These are phyloP conservation scores for Neurospora sp. DNA, from an alignment of 495 filamentous ascomycete species.

Conservation along the genomic window DNA sequence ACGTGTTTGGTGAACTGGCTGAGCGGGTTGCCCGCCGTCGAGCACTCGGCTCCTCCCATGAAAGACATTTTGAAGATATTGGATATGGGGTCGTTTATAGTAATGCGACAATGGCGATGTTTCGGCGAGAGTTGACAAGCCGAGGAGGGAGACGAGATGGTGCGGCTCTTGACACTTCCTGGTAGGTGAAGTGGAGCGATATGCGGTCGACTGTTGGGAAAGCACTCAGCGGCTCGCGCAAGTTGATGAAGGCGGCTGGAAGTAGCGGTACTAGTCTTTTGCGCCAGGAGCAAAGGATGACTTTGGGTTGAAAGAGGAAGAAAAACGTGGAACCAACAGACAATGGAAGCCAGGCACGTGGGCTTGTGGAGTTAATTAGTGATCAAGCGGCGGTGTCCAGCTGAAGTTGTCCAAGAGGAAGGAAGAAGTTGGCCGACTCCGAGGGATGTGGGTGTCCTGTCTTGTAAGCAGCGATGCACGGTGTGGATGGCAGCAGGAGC, in stretches of 20 bases:
- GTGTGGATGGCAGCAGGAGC: neutral
- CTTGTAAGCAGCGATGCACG: neutral
- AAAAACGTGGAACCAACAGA: neutral
- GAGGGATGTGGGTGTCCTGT: neutral
- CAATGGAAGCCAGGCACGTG: neutral
- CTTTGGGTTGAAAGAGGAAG: neutral
- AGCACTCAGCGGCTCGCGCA: neutral
- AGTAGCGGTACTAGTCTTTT: neutral
- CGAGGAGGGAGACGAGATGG: neutral
- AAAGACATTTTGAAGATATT: conserved; percentile 65
- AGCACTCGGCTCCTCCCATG: conserved; percentile 91
- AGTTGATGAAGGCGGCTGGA: neutral
- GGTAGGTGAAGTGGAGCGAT: neutral
- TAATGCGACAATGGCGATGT: neutral
- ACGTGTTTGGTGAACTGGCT: conserved; percentile 94
- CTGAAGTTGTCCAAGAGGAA: neutral
- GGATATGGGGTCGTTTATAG: neutral
- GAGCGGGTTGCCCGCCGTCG: conserved; percentile 89
- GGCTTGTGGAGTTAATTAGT: neutral
- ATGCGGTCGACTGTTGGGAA: neutral
- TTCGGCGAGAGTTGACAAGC: neutral
- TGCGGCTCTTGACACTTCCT: neutral
- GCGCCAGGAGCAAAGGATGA: neutral
- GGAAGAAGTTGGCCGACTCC: neutral
- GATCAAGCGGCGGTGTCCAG: neutral